A percentile compares a stretch with the other conserved stretches of the same genome.
phyloP scores from a whole-genome alignment of 768 basidiomycete genomes.

The Dendrothele bispora region DNA sequence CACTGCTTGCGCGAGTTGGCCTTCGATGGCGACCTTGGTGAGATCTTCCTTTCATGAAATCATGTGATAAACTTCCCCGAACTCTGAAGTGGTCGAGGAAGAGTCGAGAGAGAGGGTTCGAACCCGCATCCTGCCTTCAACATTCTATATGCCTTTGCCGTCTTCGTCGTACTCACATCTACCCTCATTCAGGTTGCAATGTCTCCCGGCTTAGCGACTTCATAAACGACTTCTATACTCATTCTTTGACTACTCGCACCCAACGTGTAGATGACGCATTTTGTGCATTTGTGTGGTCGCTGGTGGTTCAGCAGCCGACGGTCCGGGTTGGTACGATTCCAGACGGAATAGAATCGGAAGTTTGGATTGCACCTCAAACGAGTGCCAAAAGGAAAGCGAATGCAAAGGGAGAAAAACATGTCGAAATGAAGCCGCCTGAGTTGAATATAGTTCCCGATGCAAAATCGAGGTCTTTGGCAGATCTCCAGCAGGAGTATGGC shows the following conservation, averaged over 20 bases:
- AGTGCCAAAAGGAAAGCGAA: conserved; percentile 67
- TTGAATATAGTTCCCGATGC: conserved; percentile 59
- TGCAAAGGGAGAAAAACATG: conserved; percentile 49
- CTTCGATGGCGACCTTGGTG: conserved; percentile 89
- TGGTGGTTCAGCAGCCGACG: conserved; percentile 73
- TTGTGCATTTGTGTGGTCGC: conserved; percentile 79
- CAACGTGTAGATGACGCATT: conserved; percentile 77
- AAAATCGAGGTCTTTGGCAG: conserved; percentile 50
- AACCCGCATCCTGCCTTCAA: conserved; percentile 31
- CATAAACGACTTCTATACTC: conserved; percentile 62
- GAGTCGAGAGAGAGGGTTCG: conserved; percentile 38
- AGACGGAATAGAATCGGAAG: conserved; percentile 56
- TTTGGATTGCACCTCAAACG: conserved; percentile 76
- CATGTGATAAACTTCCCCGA: conserved; percentile 27
- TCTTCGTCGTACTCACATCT: conserved; percentile 1
- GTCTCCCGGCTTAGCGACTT: conserved; percentile 72
- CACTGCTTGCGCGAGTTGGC: conserved; percentile 85
- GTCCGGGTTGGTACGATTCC: conserved; percentile 76
- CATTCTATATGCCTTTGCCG: conserved; percentile 11
- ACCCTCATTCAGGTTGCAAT: conserved; percentile 58
- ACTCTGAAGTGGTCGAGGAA: background rate
- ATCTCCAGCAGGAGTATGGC: conserved; percentile 58
- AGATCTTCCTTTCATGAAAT: conserved; percentile 34
- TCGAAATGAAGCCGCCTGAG: conserved; percentile 41
- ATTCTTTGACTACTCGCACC: conserved; percentile 29